These are phyloP conservation scores for Colletotrichum cuscutae DNA, from an alignment of 2,329 filamentous ascomycete species.

Conservation along the genomic window DNA sequence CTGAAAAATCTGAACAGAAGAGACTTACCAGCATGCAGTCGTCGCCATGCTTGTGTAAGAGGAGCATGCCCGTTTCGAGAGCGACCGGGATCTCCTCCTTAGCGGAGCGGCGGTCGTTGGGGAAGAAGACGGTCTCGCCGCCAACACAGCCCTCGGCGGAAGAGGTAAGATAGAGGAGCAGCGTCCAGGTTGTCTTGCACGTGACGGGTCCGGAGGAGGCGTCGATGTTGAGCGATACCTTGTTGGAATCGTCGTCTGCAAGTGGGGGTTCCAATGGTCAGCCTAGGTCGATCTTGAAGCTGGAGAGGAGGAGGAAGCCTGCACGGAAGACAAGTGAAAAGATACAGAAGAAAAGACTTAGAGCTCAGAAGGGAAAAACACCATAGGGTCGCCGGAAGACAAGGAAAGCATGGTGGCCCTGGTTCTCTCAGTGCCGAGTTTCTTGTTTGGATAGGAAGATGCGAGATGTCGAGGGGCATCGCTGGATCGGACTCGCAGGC, in stretches of 20 bases:
- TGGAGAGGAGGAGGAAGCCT: conserved; percentile 17
- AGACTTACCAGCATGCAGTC: conserved; percentile 80
- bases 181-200: conserved; percentile 87
- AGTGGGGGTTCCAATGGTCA: conserved; percentile 21
- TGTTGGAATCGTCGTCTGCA: conserved; percentile 87
- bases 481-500: conserved; percentile 22
- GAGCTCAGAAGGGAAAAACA: conserved; percentile 5
- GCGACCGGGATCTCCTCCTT: conserved; percentile 76
- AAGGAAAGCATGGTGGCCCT: background rate
- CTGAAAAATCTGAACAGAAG: background rate
- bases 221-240: conserved; percentile 54
- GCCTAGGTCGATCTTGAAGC: conserved; percentile 12
- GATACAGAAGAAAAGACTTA: conserved; percentile 11
- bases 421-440: conserved; percentile 2
- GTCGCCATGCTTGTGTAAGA: conserved; percentile 89
- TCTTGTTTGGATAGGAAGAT: background rate
- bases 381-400: background rate
- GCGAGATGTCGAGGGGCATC: conserved; percentile 18
- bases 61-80: conserved; percentile 84
- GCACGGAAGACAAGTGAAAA: conserved; percentile 30
- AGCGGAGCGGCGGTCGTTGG: conserved; percentile 67
- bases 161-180: conserved; percentile 85
- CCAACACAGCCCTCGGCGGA: conserved; percentile 73
- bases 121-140: conserved; percentile 93
- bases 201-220: conserved; percentile 45